Evolutionary conservation across 208 protist species (phyloP).

Genomic region (Acanthamoeba healyi): DNA sequence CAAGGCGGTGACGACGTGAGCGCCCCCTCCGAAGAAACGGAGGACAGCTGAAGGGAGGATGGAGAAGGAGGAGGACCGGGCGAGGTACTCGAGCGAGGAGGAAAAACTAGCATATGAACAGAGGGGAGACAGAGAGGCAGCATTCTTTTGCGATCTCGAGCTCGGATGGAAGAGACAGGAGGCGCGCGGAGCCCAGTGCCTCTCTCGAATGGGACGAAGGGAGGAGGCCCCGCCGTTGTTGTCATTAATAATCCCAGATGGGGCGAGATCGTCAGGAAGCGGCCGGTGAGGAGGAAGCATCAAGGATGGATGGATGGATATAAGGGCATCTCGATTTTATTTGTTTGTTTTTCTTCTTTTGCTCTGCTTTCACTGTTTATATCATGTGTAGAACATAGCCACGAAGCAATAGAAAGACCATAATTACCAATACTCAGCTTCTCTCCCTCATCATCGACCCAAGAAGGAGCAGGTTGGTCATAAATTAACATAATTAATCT

Average conservation of each 20-base stretch:
- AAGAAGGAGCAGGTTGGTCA: too few species aligned
- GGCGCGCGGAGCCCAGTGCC: too few species aligned
- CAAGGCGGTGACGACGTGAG: not conserved
- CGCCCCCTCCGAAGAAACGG: not conserved
- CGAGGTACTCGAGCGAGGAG: not conserved
- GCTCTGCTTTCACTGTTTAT: conserved; percentile 1
- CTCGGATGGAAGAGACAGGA: too few species aligned
- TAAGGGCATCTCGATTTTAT: not conserved
- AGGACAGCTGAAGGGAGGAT: not conserved
- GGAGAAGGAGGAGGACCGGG: not conserved
- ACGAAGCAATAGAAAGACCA: not conserved
- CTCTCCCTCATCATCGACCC: too few species aligned
- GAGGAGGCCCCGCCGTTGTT: not conserved
- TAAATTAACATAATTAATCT: not conserved
- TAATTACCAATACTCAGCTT: not conserved
- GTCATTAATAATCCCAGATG: not conserved
- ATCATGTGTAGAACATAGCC: not conserved
- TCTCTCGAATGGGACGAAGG: not conserved
- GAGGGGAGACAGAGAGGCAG: not conserved
- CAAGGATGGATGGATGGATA: conserved; percentile 4
- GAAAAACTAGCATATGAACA: not conserved
- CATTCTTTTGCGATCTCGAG: too few species aligned
- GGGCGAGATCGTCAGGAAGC: not conserved
- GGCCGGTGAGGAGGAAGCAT: not conserved
- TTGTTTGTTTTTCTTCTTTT: conserved; percentile 21